Evolutionary conservation across 2,329 filamentous ascomycete species (phyloP), one percentile per base, ranked within the genome.

Genomic region (Zymoseptoria ardabiliae): DNA sequence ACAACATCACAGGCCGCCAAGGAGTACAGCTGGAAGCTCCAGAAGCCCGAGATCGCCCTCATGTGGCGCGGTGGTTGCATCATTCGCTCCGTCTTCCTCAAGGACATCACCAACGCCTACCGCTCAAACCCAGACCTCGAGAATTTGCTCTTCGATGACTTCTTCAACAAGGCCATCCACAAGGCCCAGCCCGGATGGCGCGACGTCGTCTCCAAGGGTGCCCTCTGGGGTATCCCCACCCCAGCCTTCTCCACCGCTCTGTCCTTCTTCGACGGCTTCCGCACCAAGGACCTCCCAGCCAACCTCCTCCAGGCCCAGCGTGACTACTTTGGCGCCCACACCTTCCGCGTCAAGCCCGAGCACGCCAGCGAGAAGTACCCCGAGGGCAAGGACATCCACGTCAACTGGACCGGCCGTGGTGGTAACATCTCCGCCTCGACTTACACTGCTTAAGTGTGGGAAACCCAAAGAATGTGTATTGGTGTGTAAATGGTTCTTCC

Each of bases 21-120:
- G 79, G 90, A 97, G 78, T 99, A 95, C 82, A 79, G 80, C 70
- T 99, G 94, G 94, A 97, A 97, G 85, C 88, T 99, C 70, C 97
- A 99, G 89, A 97, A 97, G 89, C 94, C 94, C 67, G 96, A 95
- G 71, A 99, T 99, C 74, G 94, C 94, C 71, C 89, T 99, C 75
- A 99, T 99, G 94, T 99, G 94, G 94, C 91, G 94, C 77, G 94
- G 94, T 81, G 94, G 94, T 71, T 99, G 94, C 85, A 99, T 99
- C 73, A 99, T 99, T 81, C 93, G 94, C 78, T 97, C 94, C 68
- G 94, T 99, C 75, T 99, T 99, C 91, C 82, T 99, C 68, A 97
- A 97, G 87, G 93, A 99, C 78, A 99, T 99, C 81, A 99, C 94
- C 71, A 88, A 88, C 68, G 94, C 94, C 57, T 99, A 97, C 86